phyloP scores from a whole-genome alignment of 805 yeast genomes.

The Clavispora phyllophila region DNA sequence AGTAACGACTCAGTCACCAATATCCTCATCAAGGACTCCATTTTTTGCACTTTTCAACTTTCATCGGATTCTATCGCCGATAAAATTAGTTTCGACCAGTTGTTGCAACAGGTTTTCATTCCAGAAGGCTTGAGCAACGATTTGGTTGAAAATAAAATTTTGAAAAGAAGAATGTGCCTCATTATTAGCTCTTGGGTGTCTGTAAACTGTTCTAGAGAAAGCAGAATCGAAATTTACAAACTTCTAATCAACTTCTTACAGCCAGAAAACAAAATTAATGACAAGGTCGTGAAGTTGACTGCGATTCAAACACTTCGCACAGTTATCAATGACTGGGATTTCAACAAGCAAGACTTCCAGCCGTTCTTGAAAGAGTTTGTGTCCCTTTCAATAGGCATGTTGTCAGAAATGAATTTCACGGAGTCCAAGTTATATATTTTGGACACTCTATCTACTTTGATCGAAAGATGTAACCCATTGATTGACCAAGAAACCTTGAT shows the following conservation, averaged over 20 bases:
- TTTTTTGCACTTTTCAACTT: conserved; percentile 76
- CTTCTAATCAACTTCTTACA: conserved; percentile 50
- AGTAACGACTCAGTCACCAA: conserved; percentile 35
- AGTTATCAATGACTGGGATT: conserved; percentile 83
- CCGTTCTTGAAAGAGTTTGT: conserved; percentile 59
- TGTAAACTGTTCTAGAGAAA: conserved; percentile 55
- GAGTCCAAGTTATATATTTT: conserved; percentile 77
- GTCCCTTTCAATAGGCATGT: conserved; percentile 41
- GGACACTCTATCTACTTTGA: conserved; percentile 58
- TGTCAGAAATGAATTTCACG: conserved; percentile 49
- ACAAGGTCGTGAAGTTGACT: conserved; percentile 75
- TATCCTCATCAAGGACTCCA: conserved; percentile 69
- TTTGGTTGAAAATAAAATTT: conserved; percentile 47
- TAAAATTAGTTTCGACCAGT: conserved; percentile 61
- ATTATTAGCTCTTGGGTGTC: conserved; percentile 79
- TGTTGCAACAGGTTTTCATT: conserved; percentile 55
- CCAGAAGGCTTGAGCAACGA: conserved; percentile 56
- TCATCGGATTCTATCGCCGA: conserved; percentile 64
- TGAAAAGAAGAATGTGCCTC: conserved; percentile 72
- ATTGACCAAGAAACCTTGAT: conserved; percentile 47
- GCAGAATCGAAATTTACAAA: conserved; percentile 54
- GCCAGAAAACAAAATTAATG: conserved; percentile 45
- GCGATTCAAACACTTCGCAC: conserved; percentile 65
- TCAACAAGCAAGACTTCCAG: conserved; percentile 59
- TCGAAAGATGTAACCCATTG: conserved; percentile 62